Base-by-base conservation (phyloP, 495 filamentous ascomycete species). In the Extremus antarcticus region DNA sequence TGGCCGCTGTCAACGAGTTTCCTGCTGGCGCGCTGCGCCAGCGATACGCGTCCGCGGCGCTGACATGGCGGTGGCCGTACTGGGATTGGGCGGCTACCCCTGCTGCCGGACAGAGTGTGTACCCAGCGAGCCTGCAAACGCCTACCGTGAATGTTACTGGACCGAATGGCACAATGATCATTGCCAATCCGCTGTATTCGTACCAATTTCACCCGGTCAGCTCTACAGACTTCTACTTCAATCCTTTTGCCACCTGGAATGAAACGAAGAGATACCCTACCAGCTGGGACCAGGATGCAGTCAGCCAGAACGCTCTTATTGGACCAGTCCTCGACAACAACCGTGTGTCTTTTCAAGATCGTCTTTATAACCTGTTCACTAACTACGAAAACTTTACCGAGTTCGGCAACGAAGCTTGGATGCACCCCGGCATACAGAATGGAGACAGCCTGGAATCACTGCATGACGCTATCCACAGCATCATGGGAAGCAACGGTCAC, bases 81-180 rank as follows among this genome's bases (percentile, higher is more conserved):
- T 84, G 80, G 80, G 82, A 86, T 57, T 87, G 80, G 81, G 81
- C 82, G 24, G 69, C 71, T 21, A 55, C 55, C 15, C 75, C 78
- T n/a, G 68, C 79, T 21, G 48, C 43, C 13, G 68, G 71, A 0
- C 67, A 75, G 50, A 67, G 68, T 54, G 69, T 75, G 3, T 68
- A 79, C 35, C 79, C 81, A 2, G 17, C 47, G 16, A 76, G 71
- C 51, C 62, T 85, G 47, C 69, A 71, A 4, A 65, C 65, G 21
- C 66, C 65, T 23, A 66, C 69, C 16, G 62, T 83, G n/a, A 66
- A 71, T 22, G 69, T 83, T 7, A 65, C 72, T 35, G 73, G 76
- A 4, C 79, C 81, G 9, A 76, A 71, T 47, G 80, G 79, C 9
- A 61, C 67, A 11, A 73, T 24, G 3, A 48, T 47, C 11, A 83